Conservation (phyloP, 495 filamentous ascomycete genomes). For the Neurospora sp. region DNA sequence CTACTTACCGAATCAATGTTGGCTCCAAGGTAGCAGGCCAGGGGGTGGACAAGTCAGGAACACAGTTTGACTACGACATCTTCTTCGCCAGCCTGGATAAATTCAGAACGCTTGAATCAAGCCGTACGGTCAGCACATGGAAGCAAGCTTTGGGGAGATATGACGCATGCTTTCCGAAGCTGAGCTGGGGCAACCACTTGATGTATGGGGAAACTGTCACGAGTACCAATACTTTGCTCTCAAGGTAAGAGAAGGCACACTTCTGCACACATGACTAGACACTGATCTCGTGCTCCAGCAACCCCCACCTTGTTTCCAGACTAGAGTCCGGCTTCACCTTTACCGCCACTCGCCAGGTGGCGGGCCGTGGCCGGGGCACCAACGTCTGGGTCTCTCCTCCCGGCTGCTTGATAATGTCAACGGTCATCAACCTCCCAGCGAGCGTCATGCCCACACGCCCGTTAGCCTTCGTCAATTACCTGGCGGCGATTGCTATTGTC, state of each 20-base stretch:
- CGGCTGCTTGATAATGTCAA: slow-evolving; percentile 78
- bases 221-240: slow-evolving; percentile 88
- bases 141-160: background rate
- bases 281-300: slow-evolving; percentile 39
- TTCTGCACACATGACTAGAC: background rate
- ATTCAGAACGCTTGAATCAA: slow-evolving; percentile 34
- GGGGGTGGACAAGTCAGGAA: background rate
- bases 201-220: slow-evolving; percentile 91
- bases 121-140: background rate
- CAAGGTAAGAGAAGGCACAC: slow-evolving; percentile 50
- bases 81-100: slow-evolving; percentile 64
- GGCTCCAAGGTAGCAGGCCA: background rate
- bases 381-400: slow-evolving; percentile 95
- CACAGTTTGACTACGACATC: slow-evolving; percentile 67
- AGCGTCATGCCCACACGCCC: slow-evolving; percentile 61
- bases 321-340: slow-evolving; percentile 77
- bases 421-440: slow-evolving; percentile 70
- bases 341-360: slow-evolving; percentile 85
- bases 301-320: slow-evolving; percentile 61
- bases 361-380: slow-evolving; percentile 79
- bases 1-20: background rate
- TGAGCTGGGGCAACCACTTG: slow-evolving; percentile 61
- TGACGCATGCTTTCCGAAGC: slow-evolving; percentile 36
- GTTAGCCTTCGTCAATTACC: slow-evolving; percentile 89
- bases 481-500: slow-evolving; percentile 83